Base-by-base conservation (phyloP, 768 basidiomycete species). In the Mycena rosella region DNA sequence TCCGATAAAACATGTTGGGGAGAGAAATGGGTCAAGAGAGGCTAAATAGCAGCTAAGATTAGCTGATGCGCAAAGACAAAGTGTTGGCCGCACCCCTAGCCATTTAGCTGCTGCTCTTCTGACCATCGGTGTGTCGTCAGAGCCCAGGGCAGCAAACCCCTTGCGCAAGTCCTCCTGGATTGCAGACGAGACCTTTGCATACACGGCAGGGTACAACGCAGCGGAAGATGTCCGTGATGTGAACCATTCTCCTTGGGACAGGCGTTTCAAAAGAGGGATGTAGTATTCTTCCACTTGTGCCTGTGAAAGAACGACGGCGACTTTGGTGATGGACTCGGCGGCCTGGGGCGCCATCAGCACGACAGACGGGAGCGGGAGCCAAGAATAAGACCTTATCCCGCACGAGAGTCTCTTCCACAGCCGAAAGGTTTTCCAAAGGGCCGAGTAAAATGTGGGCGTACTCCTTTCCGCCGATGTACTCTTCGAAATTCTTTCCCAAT, bases 91-190 rank as follows among this genome's bases (percentile, higher is more conserved):
- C 78, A 98, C 96, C 53, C 95, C 97, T 51, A 99, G 91, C 88
- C 93, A 95, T 80, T 96, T 98, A 15, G 96, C 96, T 52, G 96
- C 96, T 29, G 97, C 96, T 69, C 98, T 87, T 74, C 96, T 86
- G 65, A 98, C 97, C 98, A 99, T 99, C 27, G 98, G 98, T 15
- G 98, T 99, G 76, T 99, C 98, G 76, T 99, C 98, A 22, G 89
- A 86, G 11, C 92, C 93, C 32, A 99, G 87, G 34, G 88, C 86
- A 11, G 89, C 85, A 74, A 94, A 99, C 58, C 91, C 88, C 78
- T 92, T 93, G 68, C 96, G 88, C 73, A 99, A 81, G 44, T 99
- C 97, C 62, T 96, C 95, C 79, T 96, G 94, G 65, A 91, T 82
- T 44, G 83, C 74, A 17, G 90, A 80, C 3, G 92, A 87, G 24